Base-by-base conservation (phyloP, 2,329 filamentous ascomycete species). In the Cladosporium cucumerinum region DNA sequence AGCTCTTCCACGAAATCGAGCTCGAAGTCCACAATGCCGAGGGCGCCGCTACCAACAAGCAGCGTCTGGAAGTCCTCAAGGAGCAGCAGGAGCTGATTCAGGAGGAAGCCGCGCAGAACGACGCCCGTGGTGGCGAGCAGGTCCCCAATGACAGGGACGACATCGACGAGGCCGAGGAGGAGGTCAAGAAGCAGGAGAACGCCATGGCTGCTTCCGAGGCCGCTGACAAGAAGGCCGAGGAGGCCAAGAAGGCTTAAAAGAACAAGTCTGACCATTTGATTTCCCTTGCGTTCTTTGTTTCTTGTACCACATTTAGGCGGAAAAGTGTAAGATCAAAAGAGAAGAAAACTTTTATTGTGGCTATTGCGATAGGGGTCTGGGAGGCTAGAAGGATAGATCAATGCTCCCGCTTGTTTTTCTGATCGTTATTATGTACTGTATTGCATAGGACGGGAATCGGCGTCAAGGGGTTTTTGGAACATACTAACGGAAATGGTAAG, bases 1-100 rank as follows among this genome's bases (percentile, higher is more conserved):
- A 99, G 78, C 85, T 99, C 48, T 99, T 96, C 91, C 95, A 99
- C 84, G 95, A 99, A 82, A 97, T 99, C 69, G 95, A 98, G 80
- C 89, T 99, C 34, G 95, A 99, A 81, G 93, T 99, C 11, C 92
- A 97, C 84, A 96, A 89, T 67, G 93, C 94, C 57, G 95, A 99
- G 81, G 95, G 95, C 67, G 94, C 93, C 12, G 95, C 95, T 26
- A 99, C 95, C 70, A 99, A 99, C 86, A 97, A 96, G 85, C 95
- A 98, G 84, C 90, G 95, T 77, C 89, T 99, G 49, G 95, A 99
- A 82, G 95, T 99, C 18, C 86, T 99, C 76, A 96, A 93, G 85
- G 95, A 99, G 82, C 95, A 99, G 82, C 91, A 99, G 78, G 95
- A 97, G 77, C 87, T 99, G 68, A 99, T 99, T 65, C 89, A 97